Base-by-base conservation (phyloP, 805 yeast genomes). In the Yarrowia hollandica region DNA sequence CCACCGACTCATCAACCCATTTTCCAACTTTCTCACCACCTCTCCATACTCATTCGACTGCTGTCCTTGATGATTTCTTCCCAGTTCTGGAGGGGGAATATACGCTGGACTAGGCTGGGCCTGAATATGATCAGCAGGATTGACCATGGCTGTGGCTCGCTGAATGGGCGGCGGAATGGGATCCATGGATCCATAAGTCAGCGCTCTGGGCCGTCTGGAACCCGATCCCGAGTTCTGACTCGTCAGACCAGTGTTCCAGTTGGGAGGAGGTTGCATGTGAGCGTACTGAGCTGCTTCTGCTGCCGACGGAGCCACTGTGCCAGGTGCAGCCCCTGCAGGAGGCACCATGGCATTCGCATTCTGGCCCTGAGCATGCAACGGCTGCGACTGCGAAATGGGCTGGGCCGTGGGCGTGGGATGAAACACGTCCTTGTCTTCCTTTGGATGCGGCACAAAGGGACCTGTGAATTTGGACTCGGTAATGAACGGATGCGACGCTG, bases 401-500 rank as follows among this genome's bases (percentile, higher is more conserved):
- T 48, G 55, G 5, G 58, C 58, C 6, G 63, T 41, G 30, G 54
- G 23, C 4, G 60, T 46, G 16, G 58, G 46, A 18, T 33, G 25
- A 33, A 59, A 34, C 9, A 62, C 52, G 21, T 26, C 55, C 28
- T 56, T 37, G 15, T 52, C 60, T 11, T 44, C 55, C 30, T 60
- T 57, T 16, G 60, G 56, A 28, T 37, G 42, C 9, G 70, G 70
- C 22, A 65, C 68, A 60, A 61, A 72, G 10, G 73, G 75, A 0
- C 83, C 86, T 10, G 71, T 70, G 66, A 81, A 84, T 60, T 74
- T 77, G 58, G 76, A 76, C 54, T 80, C 84, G 5, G 87, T 86
- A 16, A 94, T 82, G 71, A 94, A 94, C 0, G 98, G 97, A 73
- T 94, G 99, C 71, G 82, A 76, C 14, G 85, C 76, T 0, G 98